Percentiles rank a stretch among this genome's conserved stretches.
phyloP scores from a whole-genome alignment of 2,329 filamentous ascomycete genomes.

The Cephalotrichum gorgonifer region DNA sequence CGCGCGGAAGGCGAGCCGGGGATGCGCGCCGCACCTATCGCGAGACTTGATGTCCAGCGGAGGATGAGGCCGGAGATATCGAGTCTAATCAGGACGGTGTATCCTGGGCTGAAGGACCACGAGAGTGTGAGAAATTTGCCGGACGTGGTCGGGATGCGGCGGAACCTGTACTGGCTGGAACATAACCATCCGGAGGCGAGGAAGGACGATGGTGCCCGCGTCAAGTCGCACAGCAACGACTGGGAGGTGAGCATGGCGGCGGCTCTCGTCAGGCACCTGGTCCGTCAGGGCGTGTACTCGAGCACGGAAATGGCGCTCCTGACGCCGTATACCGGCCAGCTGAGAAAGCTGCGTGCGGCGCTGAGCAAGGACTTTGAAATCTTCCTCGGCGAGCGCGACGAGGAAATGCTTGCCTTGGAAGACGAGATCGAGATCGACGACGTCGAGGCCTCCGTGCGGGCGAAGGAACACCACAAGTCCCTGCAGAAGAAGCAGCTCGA shows the following conservation, averaged over 20 bases:
- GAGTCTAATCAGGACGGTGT: conserved; percentile 43
- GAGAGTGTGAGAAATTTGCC: conserved; percentile 34
- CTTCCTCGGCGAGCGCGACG: conserved; percentile 48
- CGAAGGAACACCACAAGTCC: conserved; percentile 37
- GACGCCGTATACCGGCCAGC: conserved; percentile 63
- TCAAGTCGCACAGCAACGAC: conserved; percentile 39
- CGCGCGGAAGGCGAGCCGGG: conserved; percentile 14
- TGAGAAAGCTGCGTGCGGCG: conserved; percentile 40
- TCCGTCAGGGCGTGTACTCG: conserved; percentile 56
- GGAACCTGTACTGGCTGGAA: conserved; percentile 55
- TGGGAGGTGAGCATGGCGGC: conserved; percentile 59
- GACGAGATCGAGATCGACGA: conserved; percentile 50
- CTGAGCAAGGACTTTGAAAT: conserved; percentile 17
- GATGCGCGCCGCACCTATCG: neutral
- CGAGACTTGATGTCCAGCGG: conserved; percentile 37
- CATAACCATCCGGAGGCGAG: conserved; percentile 45
- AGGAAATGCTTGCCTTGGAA: conserved; percentile 58
- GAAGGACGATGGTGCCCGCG: conserved; percentile 36
- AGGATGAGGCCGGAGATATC: conserved; percentile 63
- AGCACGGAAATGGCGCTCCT: conserved; percentile 56
- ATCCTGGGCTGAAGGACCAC: conserved; percentile 49
- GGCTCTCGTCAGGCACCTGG: conserved; percentile 54
- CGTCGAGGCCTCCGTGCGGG: conserved; percentile 44
- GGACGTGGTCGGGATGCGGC: conserved; percentile 43
- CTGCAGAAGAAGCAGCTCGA: conserved; percentile 8